Evolutionary conservation across 495 filamentous ascomycete genomes (phyloP).

Genomic region (Aspergillus nidulans): DNA sequence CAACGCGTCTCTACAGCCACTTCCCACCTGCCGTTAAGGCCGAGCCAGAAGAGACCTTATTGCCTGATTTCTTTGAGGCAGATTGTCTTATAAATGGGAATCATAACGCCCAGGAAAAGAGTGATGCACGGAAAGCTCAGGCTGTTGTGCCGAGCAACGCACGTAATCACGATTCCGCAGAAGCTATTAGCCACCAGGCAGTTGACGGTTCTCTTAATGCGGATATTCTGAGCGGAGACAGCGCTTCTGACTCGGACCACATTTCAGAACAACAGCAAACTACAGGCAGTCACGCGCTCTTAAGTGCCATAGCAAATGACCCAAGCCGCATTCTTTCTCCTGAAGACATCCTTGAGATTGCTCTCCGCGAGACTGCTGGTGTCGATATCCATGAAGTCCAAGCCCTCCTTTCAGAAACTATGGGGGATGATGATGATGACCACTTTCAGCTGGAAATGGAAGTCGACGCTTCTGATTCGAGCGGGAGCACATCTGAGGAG

Average conservation of each 20-base stretch:
- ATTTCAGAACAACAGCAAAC: conserved; percentile 4
- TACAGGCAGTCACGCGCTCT: not conserved
- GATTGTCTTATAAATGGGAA: conserved; percentile 21
- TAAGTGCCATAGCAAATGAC: conserved; percentile 7
- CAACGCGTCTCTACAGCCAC: conserved; percentile 27
- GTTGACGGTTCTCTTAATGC: conserved; percentile 20
- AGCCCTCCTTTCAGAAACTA: conserved; percentile 15
- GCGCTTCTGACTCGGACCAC: conserved; percentile 10
- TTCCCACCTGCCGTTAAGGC: conserved; percentile 20
- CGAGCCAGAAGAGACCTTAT: conserved; percentile 18
- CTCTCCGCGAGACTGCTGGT: conserved; percentile 21
- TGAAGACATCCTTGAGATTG: conserved; percentile 19
- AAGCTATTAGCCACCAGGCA: conserved; percentile 19
- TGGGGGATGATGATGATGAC: conserved; percentile 18
- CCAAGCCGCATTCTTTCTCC: not conserved
- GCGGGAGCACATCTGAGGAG: conserved; percentile 7
- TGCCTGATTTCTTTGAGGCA: conserved; percentile 30
- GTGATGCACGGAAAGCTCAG: not conserved
- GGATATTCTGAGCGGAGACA: conserved; percentile 14
- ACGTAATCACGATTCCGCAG: conserved; percentile 16
- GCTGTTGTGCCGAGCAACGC: not conserved
- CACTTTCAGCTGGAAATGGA: conserved; percentile 7
- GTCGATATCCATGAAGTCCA: conserved; percentile 18
- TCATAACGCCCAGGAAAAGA: not conserved
- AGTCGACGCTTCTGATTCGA: conserved; percentile 4